phyloP scores from a whole-genome alignment of 2,329 filamentous ascomycete species.

The Cercospora sp. region DNA sequence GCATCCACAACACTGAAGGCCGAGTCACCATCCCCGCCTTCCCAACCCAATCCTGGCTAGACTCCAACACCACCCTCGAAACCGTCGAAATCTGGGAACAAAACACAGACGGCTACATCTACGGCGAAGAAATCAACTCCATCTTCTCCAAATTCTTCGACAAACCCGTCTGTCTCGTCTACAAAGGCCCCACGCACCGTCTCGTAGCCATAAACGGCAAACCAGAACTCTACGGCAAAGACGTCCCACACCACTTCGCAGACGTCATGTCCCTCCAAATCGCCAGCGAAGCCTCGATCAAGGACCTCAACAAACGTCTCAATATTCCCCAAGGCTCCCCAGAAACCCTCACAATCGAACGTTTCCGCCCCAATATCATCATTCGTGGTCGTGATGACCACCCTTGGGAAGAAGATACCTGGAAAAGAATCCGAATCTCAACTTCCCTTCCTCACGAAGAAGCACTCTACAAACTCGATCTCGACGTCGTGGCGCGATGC shows the following conservation, averaged over 20 bases:
- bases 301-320: slow-evolving; percentile 60
- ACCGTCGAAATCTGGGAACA: slow-evolving; percentile 61
- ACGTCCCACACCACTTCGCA: slow-evolving; percentile 55
- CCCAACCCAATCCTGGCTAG: slow-evolving; percentile 56
- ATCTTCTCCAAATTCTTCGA: slow-evolving; percentile 59
- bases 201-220: slow-evolving; percentile 58
- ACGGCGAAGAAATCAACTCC: slow-evolving; percentile 53
- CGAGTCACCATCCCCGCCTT: slow-evolving; percentile 57
- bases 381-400: slow-evolving; percentile 51
- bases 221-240: slow-evolving; percentile 53
- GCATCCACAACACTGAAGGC: slow-evolving; percentile 46
- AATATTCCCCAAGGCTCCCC: slow-evolving; percentile 42
- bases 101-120: slow-evolving; percentile 59
- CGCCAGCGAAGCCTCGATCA: slow-evolving; percentile 57
- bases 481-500: slow-evolving; percentile 62
- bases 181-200: slow-evolving; percentile 62
- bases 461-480: slow-evolving; percentile 43
- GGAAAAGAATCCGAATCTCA: slow-evolving; percentile 59
- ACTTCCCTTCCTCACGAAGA: slow-evolving; percentile 37
- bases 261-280: slow-evolving; percentile 61
- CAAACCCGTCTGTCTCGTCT: slow-evolving; percentile 59
- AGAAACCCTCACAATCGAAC: slow-evolving; percentile 58
- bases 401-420: slow-evolving; percentile 64
- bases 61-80: slow-evolving; percentile 52
- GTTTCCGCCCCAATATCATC: slow-evolving; percentile 66